Percentiles rank a stretch among this genome's conserved stretches.
These are phyloP conservation scores for Cubamyces sp. DNA, from an alignment of 768 basidiomycete species.

Conservation along the genomic window DNA sequence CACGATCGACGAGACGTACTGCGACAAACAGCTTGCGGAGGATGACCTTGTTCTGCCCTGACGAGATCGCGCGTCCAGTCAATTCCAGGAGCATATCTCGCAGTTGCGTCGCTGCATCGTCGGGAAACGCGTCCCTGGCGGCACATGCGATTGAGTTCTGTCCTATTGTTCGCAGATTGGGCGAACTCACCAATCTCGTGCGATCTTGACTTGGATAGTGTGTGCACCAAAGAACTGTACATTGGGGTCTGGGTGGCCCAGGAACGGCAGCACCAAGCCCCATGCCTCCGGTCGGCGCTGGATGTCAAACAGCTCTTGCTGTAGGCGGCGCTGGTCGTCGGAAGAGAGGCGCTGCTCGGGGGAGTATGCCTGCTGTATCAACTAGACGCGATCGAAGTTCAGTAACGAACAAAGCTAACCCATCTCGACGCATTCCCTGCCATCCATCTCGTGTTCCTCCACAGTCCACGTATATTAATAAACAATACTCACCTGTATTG, in stretches of 20 bases:
- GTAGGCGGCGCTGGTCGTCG: slow-evolving; percentile 63
- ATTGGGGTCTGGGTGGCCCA: slow-evolving; percentile 72
- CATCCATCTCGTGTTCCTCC: too few species aligned
- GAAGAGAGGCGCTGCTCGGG: slow-evolving; percentile 53
- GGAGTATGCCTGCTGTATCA: slow-evolving; percentile 71
- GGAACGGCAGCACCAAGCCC: slow-evolving; percentile 80
- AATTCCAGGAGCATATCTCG: slow-evolving; percentile 71
- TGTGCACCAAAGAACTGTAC: slow-evolving; percentile 97
- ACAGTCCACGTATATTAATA: too few species aligned
- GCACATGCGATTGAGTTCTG: not conserved
- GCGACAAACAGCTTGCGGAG: slow-evolving; percentile 88
- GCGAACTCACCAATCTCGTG: slow-evolving; percentile 78
- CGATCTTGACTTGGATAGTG: slow-evolving; percentile 92
- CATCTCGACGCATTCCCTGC: not conserved
- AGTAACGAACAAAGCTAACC: not conserved
- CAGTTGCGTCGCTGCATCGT: slow-evolving; percentile 58
- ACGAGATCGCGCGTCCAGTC: slow-evolving; percentile 64
- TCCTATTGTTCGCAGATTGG: not conserved
- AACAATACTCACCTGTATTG: slow-evolving; percentile 55
- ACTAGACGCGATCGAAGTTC: slow-evolving; percentile 39
- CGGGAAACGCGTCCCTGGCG: slow-evolving; percentile 74
- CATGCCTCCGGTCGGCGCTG: slow-evolving; percentile 80
- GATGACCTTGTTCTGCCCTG: slow-evolving; percentile 67
- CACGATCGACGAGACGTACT: slow-evolving; percentile 48
- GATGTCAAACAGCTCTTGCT: slow-evolving; percentile 75